Evolutionary conservation across 768 basidiomycete species (phyloP).

Genomic region (Russula virescens): DNA sequence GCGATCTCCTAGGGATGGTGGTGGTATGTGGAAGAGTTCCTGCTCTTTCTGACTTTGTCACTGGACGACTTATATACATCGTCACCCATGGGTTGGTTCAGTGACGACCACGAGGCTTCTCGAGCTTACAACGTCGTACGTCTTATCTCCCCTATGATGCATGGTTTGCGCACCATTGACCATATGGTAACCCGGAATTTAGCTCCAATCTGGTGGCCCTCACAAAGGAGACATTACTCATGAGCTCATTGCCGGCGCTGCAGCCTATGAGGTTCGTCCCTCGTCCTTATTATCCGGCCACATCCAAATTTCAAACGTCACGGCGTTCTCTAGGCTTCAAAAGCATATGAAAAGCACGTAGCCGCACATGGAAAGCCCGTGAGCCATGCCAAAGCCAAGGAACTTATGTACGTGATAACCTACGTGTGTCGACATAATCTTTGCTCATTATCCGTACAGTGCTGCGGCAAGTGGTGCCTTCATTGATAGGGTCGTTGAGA

Average conservation of each 20-base stretch:
- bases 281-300: too few relatives aligned
- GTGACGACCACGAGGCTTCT: neutral
- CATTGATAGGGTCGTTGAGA: conserved; percentile 51
- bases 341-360: conserved; percentile 54
- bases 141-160: neutral
- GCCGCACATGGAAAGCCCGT: conserved; percentile 43
- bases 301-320: neutral
- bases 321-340: conserved; percentile 43
- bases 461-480: conserved; percentile 51
- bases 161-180: neutral
- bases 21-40: too few relatives aligned
- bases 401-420: conserved; percentile 37
- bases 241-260: conserved; percentile 63
- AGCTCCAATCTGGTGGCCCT: neutral
- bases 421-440: neutral
- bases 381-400: conserved; percentile 52
- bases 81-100: conserved; percentile 7
- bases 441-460: conserved; percentile 28
- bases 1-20: too few relatives aligned
- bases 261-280: conserved; percentile 48
- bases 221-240: conserved; percentile 56
- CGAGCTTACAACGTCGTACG: neutral
- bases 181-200: neutral
- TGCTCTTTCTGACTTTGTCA: neutral
- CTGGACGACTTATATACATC: neutral